Evolutionary conservation across 306 rosid species (phyloP), one percentile per base, ranked within the genome.

Genomic region (Aeschynomene evenia): DNA sequence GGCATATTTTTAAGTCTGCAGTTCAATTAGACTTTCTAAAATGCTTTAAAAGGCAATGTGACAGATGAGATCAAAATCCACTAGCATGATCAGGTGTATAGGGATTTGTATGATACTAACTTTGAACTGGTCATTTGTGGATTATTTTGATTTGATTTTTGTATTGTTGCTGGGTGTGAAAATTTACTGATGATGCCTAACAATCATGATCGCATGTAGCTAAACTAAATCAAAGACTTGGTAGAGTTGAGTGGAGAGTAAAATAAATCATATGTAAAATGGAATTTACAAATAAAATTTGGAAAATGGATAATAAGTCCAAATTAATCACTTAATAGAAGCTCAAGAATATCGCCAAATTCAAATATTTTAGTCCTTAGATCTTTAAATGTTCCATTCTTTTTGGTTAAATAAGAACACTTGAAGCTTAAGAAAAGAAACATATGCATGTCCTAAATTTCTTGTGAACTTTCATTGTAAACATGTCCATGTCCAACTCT

Each of bases 11-110:
- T 46, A 40, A 14, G 37, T 24, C 40, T 62, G 36, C 7, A 1
- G 37, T 40, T 9, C 21, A 15, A 2, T 62, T 21, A 7, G 31
- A 40, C 52, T 39, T 11, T 33, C 37, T 9, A 39, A 39, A 24
- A 31, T 21, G 46, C 39, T 24, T 29, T 43, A 16, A 45, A 19
- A 5, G 13, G 15, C 36, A 15, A 15, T 70, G 3, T 18, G 56
- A 43, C 26, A 14, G 4, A 16, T 28, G 43, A 57, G 56, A 28
- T 55, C 51, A 20, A 42, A 56, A 24, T 14, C 39, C 29, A 1
- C 43, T 11, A 66, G 16, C 26, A 66, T 50, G 60, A 22, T 53
- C 34, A 31, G 63, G 63, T 45, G 28, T 49, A 66, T 48, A 19
- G 58, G 71, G 57, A 33, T 48, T 57, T 31, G 9, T 18, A 19